Conservation (phyloP, 2,329 filamentous ascomycete genomes). For the Fusarium sublunatum region DNA sequence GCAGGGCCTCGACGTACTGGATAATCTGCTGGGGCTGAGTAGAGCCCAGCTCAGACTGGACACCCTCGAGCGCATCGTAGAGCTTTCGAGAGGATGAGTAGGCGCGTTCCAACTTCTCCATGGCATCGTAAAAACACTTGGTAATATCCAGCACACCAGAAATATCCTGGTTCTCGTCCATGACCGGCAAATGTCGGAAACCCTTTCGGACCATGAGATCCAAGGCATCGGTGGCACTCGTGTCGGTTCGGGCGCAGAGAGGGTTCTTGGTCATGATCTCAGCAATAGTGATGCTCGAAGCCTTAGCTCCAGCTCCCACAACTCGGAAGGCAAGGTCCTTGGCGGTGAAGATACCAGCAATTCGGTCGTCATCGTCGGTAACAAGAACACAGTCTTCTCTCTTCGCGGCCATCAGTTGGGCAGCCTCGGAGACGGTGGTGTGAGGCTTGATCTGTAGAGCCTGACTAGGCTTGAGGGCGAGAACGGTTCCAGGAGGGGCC, state of each 20-base stretch:
- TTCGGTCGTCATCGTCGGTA: constrained; percentile 96
- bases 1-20: constrained; percentile 95
- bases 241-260: constrained; percentile 95
- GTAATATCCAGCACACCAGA: constrained; percentile 98
- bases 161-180: constrained; percentile 99
- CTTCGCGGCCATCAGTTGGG: constrained; percentile 98
- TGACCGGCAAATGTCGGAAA: constrained; percentile 96
- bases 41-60: constrained; percentile 94
- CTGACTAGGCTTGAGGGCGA: constrained; percentile 93
- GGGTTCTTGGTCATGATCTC: constrained; percentile 99
- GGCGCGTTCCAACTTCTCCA: constrained; percentile 98
- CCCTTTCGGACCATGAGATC: constrained; percentile 99
- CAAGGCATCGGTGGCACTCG: constrained; percentile 95
- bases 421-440: constrained; percentile 94
- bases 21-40: constrained; percentile 99
- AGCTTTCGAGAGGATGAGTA: constrained; percentile 98
- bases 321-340: constrained; percentile 98
- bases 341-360: constrained; percentile 98
- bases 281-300: constrained; percentile 89
- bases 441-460: constrained; percentile 97
- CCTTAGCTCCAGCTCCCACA: constrained; percentile 89
- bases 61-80: constrained; percentile 96
- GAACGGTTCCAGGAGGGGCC: constrained; percentile 93
- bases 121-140: constrained; percentile 99
- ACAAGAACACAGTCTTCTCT: constrained; percentile 97